Percentiles rank a stretch among this genome's conserved stretches.
phyloP scores from a whole-genome alignment of 2,329 filamentous ascomycete genomes.

The Coleophoma crateriformis region DNA sequence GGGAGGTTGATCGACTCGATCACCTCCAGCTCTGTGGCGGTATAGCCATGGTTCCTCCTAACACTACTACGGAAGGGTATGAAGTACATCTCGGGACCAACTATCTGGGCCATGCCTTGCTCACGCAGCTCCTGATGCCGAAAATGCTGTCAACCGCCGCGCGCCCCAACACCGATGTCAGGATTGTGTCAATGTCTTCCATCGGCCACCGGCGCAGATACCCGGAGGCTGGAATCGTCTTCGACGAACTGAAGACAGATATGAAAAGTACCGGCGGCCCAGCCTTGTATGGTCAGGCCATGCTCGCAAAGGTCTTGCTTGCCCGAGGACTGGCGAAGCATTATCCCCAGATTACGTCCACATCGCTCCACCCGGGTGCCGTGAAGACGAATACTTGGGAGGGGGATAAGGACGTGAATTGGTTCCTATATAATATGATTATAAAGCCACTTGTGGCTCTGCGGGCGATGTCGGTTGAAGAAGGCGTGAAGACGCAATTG shows the following conservation, averaged over 20 bases:
- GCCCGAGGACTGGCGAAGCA: constrained; percentile 30
- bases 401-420: not conserved
- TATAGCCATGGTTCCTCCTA: no score
- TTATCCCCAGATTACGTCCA: constrained; percentile 28
- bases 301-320: constrained; percentile 40
- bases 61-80: no score
- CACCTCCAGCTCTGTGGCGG: no score
- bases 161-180: constrained; percentile 1
- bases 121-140: constrained; percentile 25
- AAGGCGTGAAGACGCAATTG: constrained; percentile 32
- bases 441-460: not conserved
- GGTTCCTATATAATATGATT: not conserved
- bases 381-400: constrained; percentile 28
- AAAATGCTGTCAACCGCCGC: constrained; percentile 18
- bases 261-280: constrained; percentile 21
- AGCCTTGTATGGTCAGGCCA: constrained; percentile 35
- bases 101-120: no score
- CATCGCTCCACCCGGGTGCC: constrained; percentile 33
- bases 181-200: constrained; percentile 1
- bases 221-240: constrained; percentile 15
- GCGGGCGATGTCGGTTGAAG: constrained; percentile 14
- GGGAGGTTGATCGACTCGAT: no score
- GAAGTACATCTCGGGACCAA: no score
- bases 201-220: not conserved
- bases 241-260: constrained; percentile 21